Evolutionary conservation across 345 rosid genomes (phyloP).

Genomic region (Xanthoceras sorbifolium): DNA sequence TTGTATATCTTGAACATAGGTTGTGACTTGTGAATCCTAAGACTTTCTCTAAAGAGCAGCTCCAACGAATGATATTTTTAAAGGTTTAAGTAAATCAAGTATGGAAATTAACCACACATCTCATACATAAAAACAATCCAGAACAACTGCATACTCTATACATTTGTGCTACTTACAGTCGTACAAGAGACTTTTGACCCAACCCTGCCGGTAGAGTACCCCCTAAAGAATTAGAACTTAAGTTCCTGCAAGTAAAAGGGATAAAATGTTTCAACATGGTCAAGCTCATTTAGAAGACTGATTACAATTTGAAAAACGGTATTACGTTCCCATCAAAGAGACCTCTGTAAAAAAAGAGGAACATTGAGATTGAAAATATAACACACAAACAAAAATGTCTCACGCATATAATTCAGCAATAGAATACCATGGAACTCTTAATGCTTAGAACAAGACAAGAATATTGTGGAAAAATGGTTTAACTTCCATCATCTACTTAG

Average conservation of each 20-base stretch:
- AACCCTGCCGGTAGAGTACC: conserved; percentile 75
- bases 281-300: background rate
- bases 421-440: background rate
- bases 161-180: conserved; percentile 58
- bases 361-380: background rate
- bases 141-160: background rate
- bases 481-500: background rate
- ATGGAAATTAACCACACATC: background rate
- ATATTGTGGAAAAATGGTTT: background rate
- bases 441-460: background rate
- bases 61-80: background rate
- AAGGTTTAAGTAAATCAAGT: background rate
- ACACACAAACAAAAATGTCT: background rate
- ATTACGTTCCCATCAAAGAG: background rate
- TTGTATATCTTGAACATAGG: background rate
- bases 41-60: background rate
- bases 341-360: background rate
- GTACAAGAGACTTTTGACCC: conserved; percentile 70
- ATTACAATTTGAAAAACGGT: background rate
- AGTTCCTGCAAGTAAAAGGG: conserved; percentile 54
- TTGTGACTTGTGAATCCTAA: background rate
- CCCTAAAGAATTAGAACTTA: conserved; percentile 75
- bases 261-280: conserved; percentile 5
- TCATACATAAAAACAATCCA: background rate
- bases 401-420: background rate